phyloP scores from a whole-genome alignment of 2,329 filamentous ascomycete genomes.

The Trichoderma semiorbis region DNA sequence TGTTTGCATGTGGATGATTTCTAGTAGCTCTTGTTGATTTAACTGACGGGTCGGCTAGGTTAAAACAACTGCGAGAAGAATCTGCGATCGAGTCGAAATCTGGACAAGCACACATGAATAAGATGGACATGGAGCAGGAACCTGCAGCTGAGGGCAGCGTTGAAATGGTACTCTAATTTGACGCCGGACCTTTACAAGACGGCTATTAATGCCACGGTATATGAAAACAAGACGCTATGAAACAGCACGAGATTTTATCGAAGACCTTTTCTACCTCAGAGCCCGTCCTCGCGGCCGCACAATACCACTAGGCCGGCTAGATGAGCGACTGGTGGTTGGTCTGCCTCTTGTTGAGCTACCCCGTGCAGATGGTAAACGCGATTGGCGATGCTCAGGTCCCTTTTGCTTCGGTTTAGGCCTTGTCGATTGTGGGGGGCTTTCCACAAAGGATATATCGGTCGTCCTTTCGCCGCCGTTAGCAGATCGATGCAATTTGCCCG shows the following conservation, averaged over 20 bases:
- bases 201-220: neutral
- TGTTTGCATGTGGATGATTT: neutral
- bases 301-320: conserved; percentile 45
- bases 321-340: conserved; percentile 25
- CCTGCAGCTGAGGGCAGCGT: conserved; percentile 27
- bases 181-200: neutral
- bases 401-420: conserved; percentile 47
- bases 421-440: conserved; percentile 66
- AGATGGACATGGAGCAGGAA: conserved; percentile 33
- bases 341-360: conserved; percentile 36
- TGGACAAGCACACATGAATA: conserved; percentile 77
- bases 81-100: conserved; percentile 83
- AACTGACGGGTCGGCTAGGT: conserved; percentile 44
- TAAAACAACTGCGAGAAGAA: conserved; percentile 78
- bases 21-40: conserved; percentile 23
- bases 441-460: conserved; percentile 86
- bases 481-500: neutral
- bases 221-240: neutral
- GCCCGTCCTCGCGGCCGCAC: conserved; percentile 45
- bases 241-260: neutral
- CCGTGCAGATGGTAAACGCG: conserved; percentile 47
- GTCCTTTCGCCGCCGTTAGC: conserved; percentile 54
- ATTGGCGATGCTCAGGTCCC: conserved; percentile 42
- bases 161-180: conserved; percentile 31
- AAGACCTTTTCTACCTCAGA: conserved; percentile 36